A percentile compares a stretch with the other conserved stretches of the same genome.
phyloP scores from a whole-genome alignment of 2,329 filamentous ascomycete species.

The Aspergillus novofumigatus region DNA sequence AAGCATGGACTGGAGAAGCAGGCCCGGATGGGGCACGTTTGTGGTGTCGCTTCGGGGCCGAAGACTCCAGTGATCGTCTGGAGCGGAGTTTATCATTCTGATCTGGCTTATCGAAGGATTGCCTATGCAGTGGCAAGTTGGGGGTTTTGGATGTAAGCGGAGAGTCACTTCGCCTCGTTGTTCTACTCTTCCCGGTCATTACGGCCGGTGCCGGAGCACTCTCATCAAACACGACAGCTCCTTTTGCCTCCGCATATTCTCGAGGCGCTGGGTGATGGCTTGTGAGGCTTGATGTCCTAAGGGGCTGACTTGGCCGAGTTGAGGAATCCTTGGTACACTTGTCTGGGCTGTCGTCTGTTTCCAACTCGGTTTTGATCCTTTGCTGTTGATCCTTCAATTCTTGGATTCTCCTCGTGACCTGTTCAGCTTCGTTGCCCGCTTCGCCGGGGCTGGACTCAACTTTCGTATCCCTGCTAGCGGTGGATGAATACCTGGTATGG shows the following conservation, averaged over 20 bases:
- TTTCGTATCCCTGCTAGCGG: constrained; percentile 37
- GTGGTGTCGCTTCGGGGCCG: constrained; percentile 27
- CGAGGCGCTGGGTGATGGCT: constrained; percentile 7
- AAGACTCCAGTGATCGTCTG: constrained; percentile 27
- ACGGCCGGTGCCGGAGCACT: constrained; percentile 68
- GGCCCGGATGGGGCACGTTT: constrained; percentile 38
- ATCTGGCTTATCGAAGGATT: constrained; percentile 30
- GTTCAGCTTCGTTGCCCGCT: constrained; percentile 45
- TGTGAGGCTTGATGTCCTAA: constrained; percentile 15
- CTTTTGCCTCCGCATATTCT: constrained; percentile 8
- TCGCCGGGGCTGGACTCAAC: constrained; percentile 37
- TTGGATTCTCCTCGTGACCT: constrained; percentile 55
- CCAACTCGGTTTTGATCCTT: constrained; percentile 48
- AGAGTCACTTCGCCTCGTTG: constrained; percentile 21
- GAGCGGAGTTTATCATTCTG: constrained; percentile 21
- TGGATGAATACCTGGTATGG: constrained; percentile 37
- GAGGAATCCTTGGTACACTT: constrained; percentile 15
- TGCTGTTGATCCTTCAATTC: constrained; percentile 56
- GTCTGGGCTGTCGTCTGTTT: constrained; percentile 34
- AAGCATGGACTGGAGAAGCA: constrained; percentile 36
- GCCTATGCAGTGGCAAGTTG: constrained; percentile 23
- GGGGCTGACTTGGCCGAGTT: constrained; percentile 10
- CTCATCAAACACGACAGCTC: constrained; percentile 43
- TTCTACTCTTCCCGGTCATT: constrained; percentile 53
- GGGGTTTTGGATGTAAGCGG: constrained; percentile 26